Conservation (phyloP, 345 rosid genomes). For the Citrus maxima region DNA sequence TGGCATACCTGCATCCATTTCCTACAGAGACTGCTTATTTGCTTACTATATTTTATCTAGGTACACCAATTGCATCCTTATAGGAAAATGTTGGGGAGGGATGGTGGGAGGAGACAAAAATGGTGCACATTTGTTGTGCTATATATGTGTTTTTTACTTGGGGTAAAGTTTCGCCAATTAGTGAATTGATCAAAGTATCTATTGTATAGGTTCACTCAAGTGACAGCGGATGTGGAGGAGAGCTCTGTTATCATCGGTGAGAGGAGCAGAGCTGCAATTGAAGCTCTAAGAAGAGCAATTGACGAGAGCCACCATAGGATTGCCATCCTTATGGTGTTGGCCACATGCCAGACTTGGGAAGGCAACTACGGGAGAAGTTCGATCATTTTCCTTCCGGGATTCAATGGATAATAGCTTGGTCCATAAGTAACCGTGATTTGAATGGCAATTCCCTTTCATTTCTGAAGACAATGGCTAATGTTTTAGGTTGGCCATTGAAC, state of each 20-base stretch:
- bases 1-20: no score
- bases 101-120: no score
- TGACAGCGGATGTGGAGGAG: conserved; percentile 63
- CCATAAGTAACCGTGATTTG: conserved; percentile 48
- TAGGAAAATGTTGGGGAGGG: no score
- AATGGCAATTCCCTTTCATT: conserved; percentile 19
- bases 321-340: conserved; percentile 89
- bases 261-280: conserved; percentile 72
- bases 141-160: not conserved
- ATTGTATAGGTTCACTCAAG: conserved; percentile 65
- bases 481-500: no score
- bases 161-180: no score
- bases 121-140: no score
- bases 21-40: no score
- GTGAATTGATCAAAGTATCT: not conserved
- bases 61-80: no score
- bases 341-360: conserved; percentile 93
- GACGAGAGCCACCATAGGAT: conserved; percentile 63
- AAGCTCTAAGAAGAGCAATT: conserved; percentile 62
- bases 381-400: conserved; percentile 60
- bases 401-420: conserved; percentile 95
- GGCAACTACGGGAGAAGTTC: conserved; percentile 68
- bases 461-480: no score
- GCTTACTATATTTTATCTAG: no score
- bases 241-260: conserved; percentile 80